Evolutionary conservation across 768 basidiomycete genomes (phyloP), one percentile per base, ranked within the genome.

Genomic region (Lactarius trivialis): DNA sequence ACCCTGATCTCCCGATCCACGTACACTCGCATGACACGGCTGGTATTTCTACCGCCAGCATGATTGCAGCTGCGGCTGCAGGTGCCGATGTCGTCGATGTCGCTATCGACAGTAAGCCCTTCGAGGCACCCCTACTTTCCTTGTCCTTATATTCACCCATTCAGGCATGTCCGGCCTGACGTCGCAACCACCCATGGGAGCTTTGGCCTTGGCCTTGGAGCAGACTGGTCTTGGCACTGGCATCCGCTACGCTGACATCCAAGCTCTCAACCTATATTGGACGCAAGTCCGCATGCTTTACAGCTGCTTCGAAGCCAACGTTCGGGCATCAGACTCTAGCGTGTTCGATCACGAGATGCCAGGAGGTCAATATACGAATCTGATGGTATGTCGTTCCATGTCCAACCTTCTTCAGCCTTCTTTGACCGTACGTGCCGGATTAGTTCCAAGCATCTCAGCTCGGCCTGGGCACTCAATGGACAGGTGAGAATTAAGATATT

Each of bases 281-380:
- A 92, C 88, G 60, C 94, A 98, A 79, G 90, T 98, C 73, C 90
- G 97, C 72, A 78, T 91, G 77, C 83, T 98, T 52, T 99, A 99
- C 78, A 75, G 82, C 72, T 97, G 94, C 79, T 99, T 99, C 79
- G 97, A 98, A 74, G 97, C 97, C 59, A 97, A 97, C 71, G 94
- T 98, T 68, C 85, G 93, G 57, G 92, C 94, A 28, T 95, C 93
- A 56, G 97, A 98, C 73, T 97, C 95, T 53, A 93, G 92, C 76
- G 95, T 98, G 57, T 99, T 98, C 74, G 94, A 94, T 71, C 96
- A 98, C 76, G 95, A 97, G 77, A 98, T 99, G 97, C 96, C 96
- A 58, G 97, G 95, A 72, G 96, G 95, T 50, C 93, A 93, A 73
- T 93, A 93, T 73, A 93, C 92, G 34, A 93, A 93, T 74, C 77